These are phyloP conservation scores for Lentithecium fluviatile DNA, from an alignment of 495 filamentous ascomycete species.

Conservation along the genomic window DNA sequence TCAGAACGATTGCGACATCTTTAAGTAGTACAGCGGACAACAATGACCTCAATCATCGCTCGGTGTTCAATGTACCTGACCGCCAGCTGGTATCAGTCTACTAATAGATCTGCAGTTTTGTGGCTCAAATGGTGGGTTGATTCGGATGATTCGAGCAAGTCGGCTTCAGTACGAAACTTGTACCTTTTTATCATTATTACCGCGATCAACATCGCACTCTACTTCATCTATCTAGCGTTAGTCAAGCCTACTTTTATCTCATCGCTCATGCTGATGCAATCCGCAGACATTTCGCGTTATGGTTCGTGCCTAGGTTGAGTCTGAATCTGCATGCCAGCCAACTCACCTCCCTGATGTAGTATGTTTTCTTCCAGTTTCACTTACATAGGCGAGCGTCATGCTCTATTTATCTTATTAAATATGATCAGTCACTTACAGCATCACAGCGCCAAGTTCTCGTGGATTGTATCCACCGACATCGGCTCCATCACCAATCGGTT, in stretches of 20 bases:
- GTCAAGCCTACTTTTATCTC: too few relatives aligned
- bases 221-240: conserved; percentile 6
- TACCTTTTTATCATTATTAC: conserved; percentile 23
- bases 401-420: too few relatives aligned
- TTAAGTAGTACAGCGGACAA: too few relatives aligned
- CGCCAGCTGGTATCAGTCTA: too few relatives aligned
- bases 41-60: too few relatives aligned
- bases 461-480: conserved; percentile 16
- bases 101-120: too few relatives aligned
- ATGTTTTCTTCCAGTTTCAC: conserved; percentile 17
- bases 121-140: conserved; percentile 31
- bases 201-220: conserved; percentile 6
- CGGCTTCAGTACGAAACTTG: conserved; percentile 4
- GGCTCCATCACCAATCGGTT: conserved; percentile 47
- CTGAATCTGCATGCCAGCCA: conserved; percentile 22
- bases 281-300: conserved; percentile 10
- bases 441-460: conserved; percentile 26
- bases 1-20: too few relatives aligned
- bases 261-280: too few relatives aligned
- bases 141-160: conserved; percentile 9
- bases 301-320: conserved; percentile 15
- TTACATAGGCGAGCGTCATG: too few relatives aligned
- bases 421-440: conserved; percentile 30
- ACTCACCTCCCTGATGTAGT: conserved; percentile 25
- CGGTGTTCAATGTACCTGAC: neutral